These are phyloP conservation scores for Xylaria acuta DNA, from an alignment of 495 filamentous ascomycete genomes.

Conservation along the genomic window DNA sequence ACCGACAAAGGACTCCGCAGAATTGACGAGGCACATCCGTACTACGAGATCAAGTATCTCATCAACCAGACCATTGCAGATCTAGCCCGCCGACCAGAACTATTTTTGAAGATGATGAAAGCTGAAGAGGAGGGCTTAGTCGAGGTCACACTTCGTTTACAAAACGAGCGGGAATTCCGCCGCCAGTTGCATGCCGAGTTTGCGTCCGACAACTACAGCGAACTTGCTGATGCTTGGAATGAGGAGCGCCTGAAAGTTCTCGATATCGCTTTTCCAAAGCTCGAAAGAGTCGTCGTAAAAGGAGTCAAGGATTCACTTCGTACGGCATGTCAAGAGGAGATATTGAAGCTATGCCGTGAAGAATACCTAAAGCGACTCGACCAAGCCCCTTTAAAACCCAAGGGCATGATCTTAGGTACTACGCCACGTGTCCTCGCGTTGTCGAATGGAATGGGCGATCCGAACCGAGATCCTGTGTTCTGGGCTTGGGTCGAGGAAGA, in stretches of 20 bases:
- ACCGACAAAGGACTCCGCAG: conserved; percentile 94
- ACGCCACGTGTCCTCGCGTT: conserved; percentile 84
- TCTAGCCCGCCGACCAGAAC: conserved; percentile 80
- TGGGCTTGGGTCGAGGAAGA: conserved; percentile 96
- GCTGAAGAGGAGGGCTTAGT: conserved; percentile 92
- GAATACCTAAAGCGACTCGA: conserved; percentile 87
- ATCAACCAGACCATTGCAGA: conserved; percentile 82
- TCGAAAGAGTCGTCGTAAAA: conserved; percentile 84
- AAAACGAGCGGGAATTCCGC: conserved; percentile 75
- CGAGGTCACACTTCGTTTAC: conserved; percentile 78
- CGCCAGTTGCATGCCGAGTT: conserved; percentile 79
- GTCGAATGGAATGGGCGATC: conserved; percentile 79
- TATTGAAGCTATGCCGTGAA: conserved; percentile 81
- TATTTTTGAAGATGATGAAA: conserved; percentile 94
- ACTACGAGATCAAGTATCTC: conserved; percentile 98
- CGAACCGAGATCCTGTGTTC: conserved; percentile 76
- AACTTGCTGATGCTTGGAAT: conserved; percentile 96
- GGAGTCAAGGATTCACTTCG: conserved; percentile 92
- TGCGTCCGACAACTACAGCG: conserved; percentile 91
- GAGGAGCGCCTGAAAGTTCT: conserved; percentile 80
- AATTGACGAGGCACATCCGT: conserved; percentile 94
- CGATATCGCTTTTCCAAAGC: conserved; percentile 77
- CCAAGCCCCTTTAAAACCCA: conserved; percentile 94
- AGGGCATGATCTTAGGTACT: conserved; percentile 89
- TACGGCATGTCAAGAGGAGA: conserved; percentile 87